Base-by-base conservation (phyloP, 164 flowering plant genomes). In the Stephania cephalantha region DNA sequence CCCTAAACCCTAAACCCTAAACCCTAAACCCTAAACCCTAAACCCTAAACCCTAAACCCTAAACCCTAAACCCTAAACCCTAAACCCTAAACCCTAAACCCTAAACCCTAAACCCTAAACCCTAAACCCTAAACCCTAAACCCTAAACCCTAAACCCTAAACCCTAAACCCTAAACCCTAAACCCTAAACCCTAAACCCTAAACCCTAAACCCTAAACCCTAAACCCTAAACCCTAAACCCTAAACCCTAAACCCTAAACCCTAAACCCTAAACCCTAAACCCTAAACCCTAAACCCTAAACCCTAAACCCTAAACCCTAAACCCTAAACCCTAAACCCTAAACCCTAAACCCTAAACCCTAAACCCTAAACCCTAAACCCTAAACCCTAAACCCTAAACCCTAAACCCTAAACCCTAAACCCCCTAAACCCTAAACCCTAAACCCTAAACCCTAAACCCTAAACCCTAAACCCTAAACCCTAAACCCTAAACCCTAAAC, bases 31-130 rank as follows among this genome's bases (percentile, higher is more conserved):
- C 71, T 55, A 68, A 78, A 78, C 45, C 79, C 79, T 55, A 35
- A 78, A 78, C 22, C 79, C 79, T 55, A 20, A 78, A 73, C 45
- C 79, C 79, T 53, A 30, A 78, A 78, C 42, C 79, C 79, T 25
- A 13, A 69, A 78, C n/a, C 76, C 79, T 46, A 7, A 78, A 78
- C n/a, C 79, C 79, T 46, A 18, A 78, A 78, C 42, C 79, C 79
- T 46, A 10, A 78, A 78, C 58, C 79, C 79, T 67, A 22, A 78
- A 73, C 58, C 76, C 76, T 50, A 44, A 78, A 78, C 69, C 79
- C 79, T 67, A 45, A 78, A 78, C 68, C 72, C 79, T 68, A 18
- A 67, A 78, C 69, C 72, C 79, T 68, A 18, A 67, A 78, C 69
- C 72, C 79, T 68, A 35, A 64, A 78, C 74, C 69, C 79, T 72